Base-by-base conservation (phyloP, 257 asterid genomes). In the Lavandula angustifolia region DNA sequence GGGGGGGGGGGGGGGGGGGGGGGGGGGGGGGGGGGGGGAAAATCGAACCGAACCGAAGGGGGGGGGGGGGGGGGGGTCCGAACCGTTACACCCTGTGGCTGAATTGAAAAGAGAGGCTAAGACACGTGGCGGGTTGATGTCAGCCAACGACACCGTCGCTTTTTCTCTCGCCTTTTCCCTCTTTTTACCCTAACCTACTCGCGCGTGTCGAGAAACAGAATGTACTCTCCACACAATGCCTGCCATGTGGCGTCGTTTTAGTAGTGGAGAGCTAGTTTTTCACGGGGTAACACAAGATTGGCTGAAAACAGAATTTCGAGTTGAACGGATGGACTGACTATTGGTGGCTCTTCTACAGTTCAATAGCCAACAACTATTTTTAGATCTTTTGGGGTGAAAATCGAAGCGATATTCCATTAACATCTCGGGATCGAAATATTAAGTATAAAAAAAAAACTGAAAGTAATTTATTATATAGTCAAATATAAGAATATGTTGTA, bases 91-190 rank as follows among this genome's bases (percentile, higher is more conserved):
- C n/a, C n/a, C n/a, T n/a, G n/a, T n/a, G n/a, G n/a, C n/a, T n/a
- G n/a, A n/a, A n/a, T n/a, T 34, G 37, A 33, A 83, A 85, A 63
- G 87, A 74, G 74, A 57, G 68, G 66, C 71, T 29, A 18, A 4
- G 70, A 81, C 88, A 85, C 87, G 87, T 87, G 95, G 87, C 76
- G 27, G 7, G 69, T 77, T 54, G 27, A 62, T 40, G 82, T 78
- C 81, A 72, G 75, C 79, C 64, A 61, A 68, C 74, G 60, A 71
- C 76, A 64, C 69, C 73, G 10, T 61, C 76, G 76, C 80, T 74
- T 72, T 75, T 64, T 73, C 55, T 51, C 42, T 12, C 34, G 2
- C 53, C 48, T 41, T 73, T 73, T 12, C 54, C 47, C 14, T 1
- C 16, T 32, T 13, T 1, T 7, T 34, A n/a, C 8, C 40, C 9